Evolutionary conservation across 2,329 filamentous ascomycete genomes (phyloP).

Genomic region (Colletotrichum karsti): DNA sequence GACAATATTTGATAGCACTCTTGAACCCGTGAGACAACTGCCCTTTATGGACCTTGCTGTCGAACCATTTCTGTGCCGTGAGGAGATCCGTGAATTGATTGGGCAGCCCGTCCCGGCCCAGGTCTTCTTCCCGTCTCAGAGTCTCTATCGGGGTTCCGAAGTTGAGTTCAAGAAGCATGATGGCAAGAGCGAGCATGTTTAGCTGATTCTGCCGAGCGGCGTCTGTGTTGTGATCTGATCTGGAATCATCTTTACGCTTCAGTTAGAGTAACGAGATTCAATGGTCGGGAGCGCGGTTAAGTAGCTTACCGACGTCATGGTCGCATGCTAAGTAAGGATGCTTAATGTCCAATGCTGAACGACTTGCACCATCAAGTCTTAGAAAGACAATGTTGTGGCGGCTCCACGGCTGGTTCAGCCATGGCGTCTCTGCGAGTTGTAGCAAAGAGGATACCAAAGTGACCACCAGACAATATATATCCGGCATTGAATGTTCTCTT

Average conservation of each 20-base stretch:
- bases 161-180: slow-evolving; percentile 1
- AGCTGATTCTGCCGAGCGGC: neutral
- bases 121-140: neutral
- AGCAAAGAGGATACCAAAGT: neutral
- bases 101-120: neutral
- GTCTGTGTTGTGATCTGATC: too few relatives aligned
- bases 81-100: neutral
- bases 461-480: neutral
- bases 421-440: neutral
- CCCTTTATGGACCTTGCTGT: neutral
- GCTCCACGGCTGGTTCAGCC: neutral
- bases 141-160: neutral
- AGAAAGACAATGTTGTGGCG: neutral
- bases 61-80: neutral
- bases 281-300: neutral
- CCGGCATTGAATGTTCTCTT: neutral
- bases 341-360: neutral
- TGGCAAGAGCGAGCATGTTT: neutral
- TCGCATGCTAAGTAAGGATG: neutral
- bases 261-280: neutral
- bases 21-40: neutral
- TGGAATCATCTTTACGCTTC: neutral
- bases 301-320: neutral
- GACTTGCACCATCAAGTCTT: neutral
- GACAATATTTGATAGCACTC: neutral